Evolutionary conservation across 2,329 filamentous ascomycete species (phyloP).

Genomic region (Beauveria rudraprayagi): DNA sequence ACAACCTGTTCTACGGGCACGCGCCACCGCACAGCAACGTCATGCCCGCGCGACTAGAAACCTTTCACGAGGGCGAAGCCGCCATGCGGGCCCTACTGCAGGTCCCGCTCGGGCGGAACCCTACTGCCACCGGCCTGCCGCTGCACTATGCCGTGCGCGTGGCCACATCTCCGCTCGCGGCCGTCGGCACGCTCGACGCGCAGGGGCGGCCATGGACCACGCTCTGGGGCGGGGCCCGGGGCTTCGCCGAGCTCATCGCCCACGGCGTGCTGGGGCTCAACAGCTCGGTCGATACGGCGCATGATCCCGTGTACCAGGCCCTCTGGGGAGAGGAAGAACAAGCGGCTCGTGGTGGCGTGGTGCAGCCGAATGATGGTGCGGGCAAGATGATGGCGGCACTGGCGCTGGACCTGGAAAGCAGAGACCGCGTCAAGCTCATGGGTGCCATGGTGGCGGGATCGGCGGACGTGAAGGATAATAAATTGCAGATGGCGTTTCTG

Average conservation of each 20-base stretch:
- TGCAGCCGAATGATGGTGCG: conserved; percentile 30
- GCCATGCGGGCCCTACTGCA: conserved; percentile 56
- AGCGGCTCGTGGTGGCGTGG: conserved; percentile 19
- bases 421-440: conserved; percentile 66
- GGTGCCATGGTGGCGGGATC: conserved; percentile 62
- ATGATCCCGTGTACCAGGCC: conserved; percentile 63
- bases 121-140: conserved; percentile 56
- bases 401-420: conserved; percentile 41
- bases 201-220: conserved; percentile 66
- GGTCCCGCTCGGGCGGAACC: conserved; percentile 52
- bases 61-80: conserved; percentile 59
- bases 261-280: conserved; percentile 56
- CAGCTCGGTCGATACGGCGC: conserved; percentile 47
- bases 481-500: conserved; percentile 52
- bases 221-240: conserved; percentile 65
- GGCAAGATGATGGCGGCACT: conserved; percentile 40
- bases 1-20: not conserved
- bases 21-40: not conserved
- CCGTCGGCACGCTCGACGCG: conserved; percentile 63
- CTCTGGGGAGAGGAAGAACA: conserved; percentile 37
- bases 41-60: conserved; percentile 22
- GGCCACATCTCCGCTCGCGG: conserved; percentile 56
- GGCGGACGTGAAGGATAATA: conserved; percentile 31
- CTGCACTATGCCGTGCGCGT: conserved; percentile 53
- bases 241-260: conserved; percentile 57